phyloP scores from a whole-genome alignment of 2,329 filamentous ascomycete species.

The Macrophomina phaseolina region DNA sequence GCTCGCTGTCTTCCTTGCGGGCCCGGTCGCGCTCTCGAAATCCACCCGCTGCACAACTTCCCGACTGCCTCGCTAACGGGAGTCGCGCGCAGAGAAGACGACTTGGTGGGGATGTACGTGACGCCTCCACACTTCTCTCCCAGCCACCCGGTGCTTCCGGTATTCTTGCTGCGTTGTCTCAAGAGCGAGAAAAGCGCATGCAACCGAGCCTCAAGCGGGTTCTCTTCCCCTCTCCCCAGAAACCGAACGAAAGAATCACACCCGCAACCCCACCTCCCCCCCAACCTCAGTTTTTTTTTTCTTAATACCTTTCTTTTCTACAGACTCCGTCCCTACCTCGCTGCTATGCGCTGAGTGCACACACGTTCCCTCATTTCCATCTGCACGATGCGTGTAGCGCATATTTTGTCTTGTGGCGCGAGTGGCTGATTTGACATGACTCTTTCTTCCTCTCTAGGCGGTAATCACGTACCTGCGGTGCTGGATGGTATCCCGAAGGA shows the following conservation, averaged over 20 bases:
- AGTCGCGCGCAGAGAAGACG: constrained; percentile 55
- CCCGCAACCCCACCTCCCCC: too few relatives aligned
- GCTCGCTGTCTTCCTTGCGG: constrained; percentile 11
- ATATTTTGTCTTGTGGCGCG: not conserved
- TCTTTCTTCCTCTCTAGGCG: constrained; percentile 37
- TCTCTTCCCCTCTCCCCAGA: too few relatives aligned
- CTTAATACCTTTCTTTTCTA: too few relatives aligned
- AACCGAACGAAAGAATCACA: too few relatives aligned
- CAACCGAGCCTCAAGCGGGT: not conserved
- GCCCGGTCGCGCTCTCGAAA: not conserved
- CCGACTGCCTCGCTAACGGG: not conserved
- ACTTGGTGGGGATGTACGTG: constrained; percentile 67
- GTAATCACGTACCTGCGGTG: constrained; percentile 65
- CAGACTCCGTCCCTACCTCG: not conserved
- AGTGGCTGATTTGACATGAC: not conserved
- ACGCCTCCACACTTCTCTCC: not conserved
- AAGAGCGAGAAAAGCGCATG: not conserved
- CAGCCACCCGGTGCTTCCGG: not conserved
- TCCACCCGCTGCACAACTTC: not conserved
- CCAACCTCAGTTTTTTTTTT: too few relatives aligned
- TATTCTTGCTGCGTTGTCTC: not conserved
- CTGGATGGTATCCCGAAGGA: constrained; percentile 64
- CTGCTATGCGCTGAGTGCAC: not conserved
- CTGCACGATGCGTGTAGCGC: not conserved
- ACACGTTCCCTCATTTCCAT: not conserved